Conservation (phyloP, 345 rosid genomes). For the Salix brachista region DNA sequence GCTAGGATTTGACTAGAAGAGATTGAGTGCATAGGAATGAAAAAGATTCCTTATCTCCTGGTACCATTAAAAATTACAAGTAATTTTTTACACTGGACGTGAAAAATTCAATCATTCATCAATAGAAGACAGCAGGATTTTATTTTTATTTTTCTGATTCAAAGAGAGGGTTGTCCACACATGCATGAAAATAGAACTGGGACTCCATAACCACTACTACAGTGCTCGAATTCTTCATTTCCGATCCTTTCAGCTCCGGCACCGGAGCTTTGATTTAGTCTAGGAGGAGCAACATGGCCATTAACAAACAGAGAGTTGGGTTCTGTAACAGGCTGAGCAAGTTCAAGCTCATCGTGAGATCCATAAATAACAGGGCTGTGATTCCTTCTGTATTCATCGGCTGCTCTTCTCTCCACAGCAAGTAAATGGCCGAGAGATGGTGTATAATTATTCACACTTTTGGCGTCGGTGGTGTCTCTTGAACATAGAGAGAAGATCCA, state of each 20-base stretch:
- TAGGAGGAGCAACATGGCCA: slow-evolving; percentile 46
- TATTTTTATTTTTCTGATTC: background rate
- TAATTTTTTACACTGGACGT: background rate
- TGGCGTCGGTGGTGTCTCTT: slow-evolving; percentile 36
- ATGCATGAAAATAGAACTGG: slow-evolving; percentile 33
- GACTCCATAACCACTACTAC: slow-evolving; percentile 19
- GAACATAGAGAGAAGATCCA: slow-evolving; percentile 56
- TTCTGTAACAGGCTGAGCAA: slow-evolving; percentile 13
- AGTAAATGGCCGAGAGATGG: slow-evolving; percentile 51
- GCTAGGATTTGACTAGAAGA: too few species aligned
- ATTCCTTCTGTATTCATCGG: slow-evolving; percentile 27
- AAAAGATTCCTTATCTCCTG: background rate
- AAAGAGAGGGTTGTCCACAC: slow-evolving; percentile 29
- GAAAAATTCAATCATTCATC: slow-evolving; percentile 18
- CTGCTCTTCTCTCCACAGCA: slow-evolving; percentile 46
- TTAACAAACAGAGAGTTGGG: slow-evolving; percentile 43
- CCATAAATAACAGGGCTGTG: slow-evolving; percentile 20
- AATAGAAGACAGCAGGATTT: background rate
- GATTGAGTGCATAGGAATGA: background rate
- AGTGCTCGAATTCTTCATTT: slow-evolving; percentile 17
- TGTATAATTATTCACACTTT: slow-evolving; percentile 15
- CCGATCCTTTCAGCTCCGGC: slow-evolving; percentile 9
- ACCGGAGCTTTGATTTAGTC: slow-evolving; percentile 3
- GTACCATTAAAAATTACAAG: background rate
- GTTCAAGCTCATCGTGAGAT: slow-evolving; percentile 27